These are phyloP conservation scores for Nakazawaea sp. DNA, from an alignment of 805 yeast genomes.

Conservation along the genomic window DNA sequence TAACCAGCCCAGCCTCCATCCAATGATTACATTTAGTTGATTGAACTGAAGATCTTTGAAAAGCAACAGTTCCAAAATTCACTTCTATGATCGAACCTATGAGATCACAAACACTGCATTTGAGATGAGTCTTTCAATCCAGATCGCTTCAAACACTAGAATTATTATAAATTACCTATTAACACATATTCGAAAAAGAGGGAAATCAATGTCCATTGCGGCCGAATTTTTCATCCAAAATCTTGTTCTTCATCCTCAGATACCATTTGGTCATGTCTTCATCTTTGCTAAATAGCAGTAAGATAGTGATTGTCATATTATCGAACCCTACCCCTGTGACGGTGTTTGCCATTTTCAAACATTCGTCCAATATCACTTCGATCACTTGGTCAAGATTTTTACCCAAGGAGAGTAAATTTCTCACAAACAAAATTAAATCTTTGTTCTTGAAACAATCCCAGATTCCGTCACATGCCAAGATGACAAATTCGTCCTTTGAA, in stretches of 20 bases:
- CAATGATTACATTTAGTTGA: too few relatives aligned
- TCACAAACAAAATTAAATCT: conserved; percentile 44
- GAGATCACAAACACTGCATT: too few relatives aligned
- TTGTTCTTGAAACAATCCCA: conserved; percentile 68
- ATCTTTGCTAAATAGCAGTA: conserved; percentile 42
- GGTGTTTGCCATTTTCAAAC: conserved; percentile 64
- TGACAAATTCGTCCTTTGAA: conserved; percentile 54
- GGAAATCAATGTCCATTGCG: conserved; percentile 5
- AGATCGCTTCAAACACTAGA: too few relatives aligned
- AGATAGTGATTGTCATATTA: conserved; percentile 70
- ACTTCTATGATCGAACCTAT: too few relatives aligned
- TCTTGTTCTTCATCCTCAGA: conserved; percentile 35
- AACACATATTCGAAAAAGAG: too few relatives aligned
- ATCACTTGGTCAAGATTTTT: conserved; percentile 52
- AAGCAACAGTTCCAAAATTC: too few relatives aligned
- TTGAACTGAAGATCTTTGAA: too few relatives aligned
- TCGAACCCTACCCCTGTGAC: conserved; percentile 78
- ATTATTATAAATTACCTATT: too few relatives aligned
- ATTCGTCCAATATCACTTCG: conserved; percentile 54
- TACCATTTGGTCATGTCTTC: conserved; percentile 53
- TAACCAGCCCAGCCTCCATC: too few relatives aligned
- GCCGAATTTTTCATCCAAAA: conserved; percentile 29
- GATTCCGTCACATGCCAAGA: conserved; percentile 78
- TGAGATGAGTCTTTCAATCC: too few relatives aligned
- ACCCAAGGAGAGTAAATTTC: conserved; percentile 53